Evolutionary conservation across 192 early-diverging fungal species (phyloP).

Genomic region (Ambispora gerdemannii): DNA sequence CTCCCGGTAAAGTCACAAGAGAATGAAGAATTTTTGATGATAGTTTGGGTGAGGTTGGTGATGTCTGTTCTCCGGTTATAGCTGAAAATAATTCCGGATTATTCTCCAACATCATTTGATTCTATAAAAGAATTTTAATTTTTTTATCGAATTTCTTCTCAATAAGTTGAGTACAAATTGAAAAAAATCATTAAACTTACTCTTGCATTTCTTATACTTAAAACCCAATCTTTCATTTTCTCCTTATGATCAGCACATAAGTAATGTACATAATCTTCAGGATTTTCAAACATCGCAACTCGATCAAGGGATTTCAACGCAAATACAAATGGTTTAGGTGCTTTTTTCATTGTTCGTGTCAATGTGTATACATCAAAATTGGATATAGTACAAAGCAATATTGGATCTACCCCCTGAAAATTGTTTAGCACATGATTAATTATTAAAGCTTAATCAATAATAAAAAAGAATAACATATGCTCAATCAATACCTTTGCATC

Average conservation of each 20-base stretch:
- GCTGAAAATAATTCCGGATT: conserved; percentile 13
- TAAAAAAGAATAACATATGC: no score
- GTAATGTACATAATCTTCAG: conserved; percentile 77
- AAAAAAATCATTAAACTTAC: conserved; percentile 41
- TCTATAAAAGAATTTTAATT: background rate
- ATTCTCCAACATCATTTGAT: conserved; percentile 2
- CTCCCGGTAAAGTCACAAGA: background rate
- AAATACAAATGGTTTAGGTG: conserved; percentile 80
- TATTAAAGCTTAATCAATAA: conserved; percentile 13
- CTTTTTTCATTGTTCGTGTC: conserved; percentile 59
- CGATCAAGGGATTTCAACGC: conserved; percentile 78
- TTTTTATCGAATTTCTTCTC: background rate
- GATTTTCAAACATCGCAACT: conserved; percentile 77
- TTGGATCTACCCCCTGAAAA: conserved; percentile 37
- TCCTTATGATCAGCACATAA: conserved; percentile 66
- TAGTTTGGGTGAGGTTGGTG: background rate
- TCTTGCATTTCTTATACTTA: conserved; percentile 65
- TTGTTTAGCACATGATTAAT: background rate
- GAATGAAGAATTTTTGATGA: background rate
- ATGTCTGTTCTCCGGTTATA: conserved; percentile 1
- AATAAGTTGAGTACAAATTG: background rate
- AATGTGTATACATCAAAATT: conserved; percentile 86
- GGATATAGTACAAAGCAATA: conserved; percentile 54
- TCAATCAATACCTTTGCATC: conserved; percentile 55
- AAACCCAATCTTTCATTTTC: conserved; percentile 70